phyloP scores from a whole-genome alignment of 306 rosid species.

The Quercus variabilis region DNA sequence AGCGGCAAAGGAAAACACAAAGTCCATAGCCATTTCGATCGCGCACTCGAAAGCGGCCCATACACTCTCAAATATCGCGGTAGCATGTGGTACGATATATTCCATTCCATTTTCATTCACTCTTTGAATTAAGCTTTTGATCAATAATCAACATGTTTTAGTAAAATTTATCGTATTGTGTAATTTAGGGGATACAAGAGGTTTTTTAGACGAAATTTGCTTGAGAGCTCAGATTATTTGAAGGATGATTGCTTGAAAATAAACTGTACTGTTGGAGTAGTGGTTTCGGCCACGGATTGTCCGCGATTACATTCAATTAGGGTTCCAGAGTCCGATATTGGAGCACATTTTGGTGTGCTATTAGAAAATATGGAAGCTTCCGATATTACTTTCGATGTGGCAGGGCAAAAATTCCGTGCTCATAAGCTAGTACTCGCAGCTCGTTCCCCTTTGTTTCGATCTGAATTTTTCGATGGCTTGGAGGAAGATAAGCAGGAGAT shows the following conservation, averaged over 20 bases:
- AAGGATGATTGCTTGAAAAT: conserved; percentile 83
- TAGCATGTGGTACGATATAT: conserved; percentile 59
- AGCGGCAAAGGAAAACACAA: conserved; percentile 71
- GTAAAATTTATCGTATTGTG: too few species aligned
- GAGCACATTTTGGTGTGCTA: conserved; percentile 60
- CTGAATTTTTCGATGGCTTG: conserved; percentile 39
- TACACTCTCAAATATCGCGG: conserved; percentile 80
- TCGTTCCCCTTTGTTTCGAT: conserved; percentile 63
- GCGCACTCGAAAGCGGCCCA: conserved; percentile 83
- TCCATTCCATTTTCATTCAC: too few species aligned
- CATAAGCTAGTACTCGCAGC: conserved; percentile 83
- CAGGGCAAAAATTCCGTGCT: conserved; percentile 66
- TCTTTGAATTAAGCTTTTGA: too few species aligned
- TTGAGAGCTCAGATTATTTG: conserved; percentile 68
- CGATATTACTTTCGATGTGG: conserved; percentile 64
- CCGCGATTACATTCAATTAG: conserved; percentile 52
- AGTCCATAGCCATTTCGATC: conserved; percentile 82
- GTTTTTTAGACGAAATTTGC: conserved; percentile 64
- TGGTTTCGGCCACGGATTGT: conserved; percentile 65
- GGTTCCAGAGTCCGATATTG: conserved; percentile 78
- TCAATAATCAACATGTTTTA: too few species aligned
- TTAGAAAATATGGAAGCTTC: conserved; percentile 82
- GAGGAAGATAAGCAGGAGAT: conserved; percentile 46
- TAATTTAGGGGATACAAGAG: conserved; percentile 80
- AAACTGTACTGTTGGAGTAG: conserved; percentile 92